A percentile compares a stretch with the other conserved stretches of the same genome.
phyloP scores from a whole-genome alignment of 345 rosid genomes.

The Brassica juncea region DNA sequence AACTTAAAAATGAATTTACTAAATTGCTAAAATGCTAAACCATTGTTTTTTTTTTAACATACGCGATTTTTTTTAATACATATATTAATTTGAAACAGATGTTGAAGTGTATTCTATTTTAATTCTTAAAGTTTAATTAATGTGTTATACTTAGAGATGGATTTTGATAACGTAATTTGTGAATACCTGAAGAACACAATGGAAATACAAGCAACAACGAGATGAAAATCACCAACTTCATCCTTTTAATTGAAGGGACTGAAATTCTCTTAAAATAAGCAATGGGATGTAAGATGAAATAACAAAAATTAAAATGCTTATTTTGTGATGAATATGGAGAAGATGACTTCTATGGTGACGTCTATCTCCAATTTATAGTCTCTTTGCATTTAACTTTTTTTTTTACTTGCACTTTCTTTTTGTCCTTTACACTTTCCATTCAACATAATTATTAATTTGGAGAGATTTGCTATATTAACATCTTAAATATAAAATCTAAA shows the following conservation, averaged over 20 bases:
- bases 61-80: not conserved
- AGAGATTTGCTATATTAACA: not conserved
- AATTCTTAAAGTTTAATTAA: not conserved
- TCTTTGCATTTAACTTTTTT: not conserved
- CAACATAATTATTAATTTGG: not conserved
- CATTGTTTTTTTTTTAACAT: not conserved
- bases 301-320: not conserved
- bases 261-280: not conserved
- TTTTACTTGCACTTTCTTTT: not conserved
- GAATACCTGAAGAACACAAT: not conserved
- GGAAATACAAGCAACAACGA: not conserved
- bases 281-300: not conserved
- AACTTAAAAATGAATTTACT: not conserved
- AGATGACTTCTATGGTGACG: not conserved
- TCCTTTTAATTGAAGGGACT: not conserved
- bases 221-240: not conserved
- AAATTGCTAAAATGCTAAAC: not conserved
- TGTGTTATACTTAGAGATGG: not conserved
- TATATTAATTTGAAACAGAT: not conserved
- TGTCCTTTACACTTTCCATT: not conserved
- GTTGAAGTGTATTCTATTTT: not conserved
- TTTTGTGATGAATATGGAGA: not conserved
- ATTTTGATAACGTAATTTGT: not conserved
- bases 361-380: not conserved
- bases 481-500: not conserved